phyloP scores from a whole-genome alignment of 2,329 filamentous ascomycete genomes.

The Talaromyces pinophilus region DNA sequence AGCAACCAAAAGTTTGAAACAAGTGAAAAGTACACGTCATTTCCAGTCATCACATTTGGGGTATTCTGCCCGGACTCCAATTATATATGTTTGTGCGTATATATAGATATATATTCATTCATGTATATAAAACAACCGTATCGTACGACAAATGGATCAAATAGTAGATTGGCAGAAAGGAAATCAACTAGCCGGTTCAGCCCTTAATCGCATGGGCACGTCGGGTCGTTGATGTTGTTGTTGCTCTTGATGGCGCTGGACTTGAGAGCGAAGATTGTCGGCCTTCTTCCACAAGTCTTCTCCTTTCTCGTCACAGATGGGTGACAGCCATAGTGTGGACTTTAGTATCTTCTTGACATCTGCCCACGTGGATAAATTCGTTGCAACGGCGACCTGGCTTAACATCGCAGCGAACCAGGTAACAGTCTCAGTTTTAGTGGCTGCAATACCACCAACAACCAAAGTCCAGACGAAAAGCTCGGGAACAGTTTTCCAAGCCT shows the following conservation, averaged over 20 bases:
- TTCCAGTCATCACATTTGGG: slow-evolving; percentile 18
- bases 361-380: slow-evolving; percentile 27
- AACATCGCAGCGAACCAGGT: slow-evolving; percentile 27
- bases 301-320: slow-evolving; percentile 29
- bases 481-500: slow-evolving; percentile 25
- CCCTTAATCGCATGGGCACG: slow-evolving; percentile 3
- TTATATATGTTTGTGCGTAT: slow-evolving; percentile 2
- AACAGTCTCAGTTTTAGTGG: slow-evolving; percentile 27
- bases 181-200: slow-evolving; percentile 15
- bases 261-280: slow-evolving; percentile 18
- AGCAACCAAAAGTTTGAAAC: background rate
- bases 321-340: slow-evolving; percentile 29
- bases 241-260: slow-evolving; percentile 15
- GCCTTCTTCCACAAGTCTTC: slow-evolving; percentile 27
- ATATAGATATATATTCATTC: background rate
- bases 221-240: slow-evolving; percentile 17
- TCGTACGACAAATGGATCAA: background rate
- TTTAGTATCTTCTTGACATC: slow-evolving; percentile 26
- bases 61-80: slow-evolving; percentile 17
- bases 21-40: slow-evolving; percentile 14
- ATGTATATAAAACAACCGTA: slow-evolving; percentile 7
- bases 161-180: background rate
- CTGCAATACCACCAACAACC: slow-evolving; percentile 29
- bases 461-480: slow-evolving; percentile 28
- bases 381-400: slow-evolving; percentile 24